Percentiles rank a stretch among this genome's conserved stretches.
These are phyloP conservation scores for Boletus huronensis DNA, from an alignment of 768 basidiomycete species.

Conservation along the genomic window DNA sequence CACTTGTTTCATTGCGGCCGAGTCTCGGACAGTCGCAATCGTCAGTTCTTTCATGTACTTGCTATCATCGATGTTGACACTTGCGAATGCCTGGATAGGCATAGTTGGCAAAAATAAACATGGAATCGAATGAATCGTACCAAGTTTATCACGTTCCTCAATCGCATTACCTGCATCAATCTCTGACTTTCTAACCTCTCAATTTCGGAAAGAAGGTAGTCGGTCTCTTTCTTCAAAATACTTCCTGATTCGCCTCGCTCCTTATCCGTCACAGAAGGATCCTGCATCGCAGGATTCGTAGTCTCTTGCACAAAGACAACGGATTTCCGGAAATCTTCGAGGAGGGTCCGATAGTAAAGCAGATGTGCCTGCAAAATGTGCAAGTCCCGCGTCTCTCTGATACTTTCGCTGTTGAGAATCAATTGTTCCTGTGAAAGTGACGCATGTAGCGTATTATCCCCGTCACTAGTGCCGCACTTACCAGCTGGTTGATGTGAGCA, in stretches of 20 bases:
- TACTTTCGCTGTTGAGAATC: slow-evolving; percentile 39
- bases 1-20: slow-evolving; percentile 38
- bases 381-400: slow-evolving; percentile 48
- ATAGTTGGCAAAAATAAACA: not conserved
- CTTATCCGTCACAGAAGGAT: slow-evolving; percentile 10
- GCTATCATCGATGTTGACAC: slow-evolving; percentile 56
- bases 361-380: slow-evolving; percentile 57
- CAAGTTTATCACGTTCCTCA: slow-evolving; percentile 35
- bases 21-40: slow-evolving; percentile 40
- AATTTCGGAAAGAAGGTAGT: slow-evolving; percentile 47
- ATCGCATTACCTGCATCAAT: slow-evolving; percentile 25
- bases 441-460: not conserved
- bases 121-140: slow-evolving; percentile 12
- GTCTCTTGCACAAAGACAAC: slow-evolving; percentile 48
- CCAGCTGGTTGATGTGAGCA: slow-evolving; percentile 47
- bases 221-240: slow-evolving; percentile 46
- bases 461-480: slow-evolving; percentile 22
- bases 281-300: slow-evolving; percentile 45
- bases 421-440: slow-evolving; percentile 39
- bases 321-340: slow-evolving; percentile 51
- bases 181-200: slow-evolving; percentile 41
- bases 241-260: slow-evolving; percentile 22
- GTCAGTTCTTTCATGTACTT: slow-evolving; percentile 50
- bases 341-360: slow-evolving; percentile 50
- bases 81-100: slow-evolving; percentile 49